Conservation (phyloP, 495 filamentous ascomycete genomes). For the Penicillium bialowiezense region DNA sequence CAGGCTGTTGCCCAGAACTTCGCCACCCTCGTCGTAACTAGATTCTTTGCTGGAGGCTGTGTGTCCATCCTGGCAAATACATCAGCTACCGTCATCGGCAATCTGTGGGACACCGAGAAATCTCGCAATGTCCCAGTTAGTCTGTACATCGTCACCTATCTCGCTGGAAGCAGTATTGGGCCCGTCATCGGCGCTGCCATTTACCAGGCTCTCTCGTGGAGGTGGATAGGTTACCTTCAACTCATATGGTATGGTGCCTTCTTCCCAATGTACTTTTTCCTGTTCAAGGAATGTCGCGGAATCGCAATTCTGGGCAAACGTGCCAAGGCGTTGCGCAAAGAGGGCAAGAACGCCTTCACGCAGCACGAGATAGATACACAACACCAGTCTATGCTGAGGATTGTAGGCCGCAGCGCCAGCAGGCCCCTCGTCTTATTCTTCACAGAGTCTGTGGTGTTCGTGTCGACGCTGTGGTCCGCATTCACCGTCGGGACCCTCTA, state of each 20-base stretch:
- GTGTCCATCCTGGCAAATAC: constrained; percentile 46
- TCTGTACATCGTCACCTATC: constrained; percentile 42
- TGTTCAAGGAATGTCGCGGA: constrained; percentile 42
- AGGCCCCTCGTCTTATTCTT: constrained; percentile 46
- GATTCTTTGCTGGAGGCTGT: constrained; percentile 48
- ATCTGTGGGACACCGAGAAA: constrained; percentile 43
- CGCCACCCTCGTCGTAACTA: constrained; percentile 43
- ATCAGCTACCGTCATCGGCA: constrained; percentile 43
- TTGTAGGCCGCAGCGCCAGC: constrained; percentile 26
- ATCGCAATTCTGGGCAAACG: constrained; percentile 37
- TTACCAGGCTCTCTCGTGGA: constrained; percentile 38
- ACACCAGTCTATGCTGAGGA: constrained; percentile 16
- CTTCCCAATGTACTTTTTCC: constrained; percentile 36
- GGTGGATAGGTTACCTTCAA: constrained; percentile 51
- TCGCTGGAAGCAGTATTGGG: constrained; percentile 45
- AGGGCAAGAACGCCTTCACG: constrained; percentile 32
- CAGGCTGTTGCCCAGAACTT: constrained; percentile 50
- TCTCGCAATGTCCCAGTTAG: constrained; percentile 43
- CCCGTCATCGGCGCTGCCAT: constrained; percentile 46
- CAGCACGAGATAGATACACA: constrained; percentile 34
- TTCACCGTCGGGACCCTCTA: constrained; percentile 52
- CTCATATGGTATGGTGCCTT: constrained; percentile 43
- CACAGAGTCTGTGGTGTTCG: constrained; percentile 54
- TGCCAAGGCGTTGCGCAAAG: constrained; percentile 28
- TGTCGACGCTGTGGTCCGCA: constrained; percentile 48